Base-by-base conservation (phyloP, 192 early-diverging fungal species). In the Helicostylum pulchrum region DNA sequence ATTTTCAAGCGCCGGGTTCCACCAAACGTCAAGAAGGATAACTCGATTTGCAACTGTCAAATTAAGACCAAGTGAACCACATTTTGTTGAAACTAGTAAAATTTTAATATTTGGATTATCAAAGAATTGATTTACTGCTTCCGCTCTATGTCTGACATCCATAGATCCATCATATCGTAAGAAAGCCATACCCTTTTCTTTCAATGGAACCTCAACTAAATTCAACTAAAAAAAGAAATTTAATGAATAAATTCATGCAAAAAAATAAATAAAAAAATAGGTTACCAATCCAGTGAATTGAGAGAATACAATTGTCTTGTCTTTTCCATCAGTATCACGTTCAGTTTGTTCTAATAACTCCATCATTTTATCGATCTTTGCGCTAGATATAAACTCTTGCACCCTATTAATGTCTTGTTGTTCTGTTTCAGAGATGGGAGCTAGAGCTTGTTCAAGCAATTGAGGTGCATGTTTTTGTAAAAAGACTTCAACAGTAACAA, bases 61-160 rank as follows among this genome's bases (percentile, higher is more conserved):
- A 61, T 94, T 94, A 19, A 92, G 72, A 9, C 89, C 93, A 52
- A 90, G 67, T 0, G 82, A 82, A 7, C 88, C 91, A 46, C 87
- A 89, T 57, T 86, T 87, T 23, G 85, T 75, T 54, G 87, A 87
- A 32, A 90, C 77, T 7, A 93, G 70, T 62, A 93, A 68, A 0
- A 91, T 50, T 2, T 59, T 64, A 14, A 63, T 63, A 0, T 53
- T 49, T 2, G 78, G 71, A 42, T 85, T 74, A 12, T 67, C 61
- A 8, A 30, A 60, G 48, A 88, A 79, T n/a, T 52, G 54, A 1
- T 53, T 54, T 0, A 88, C 48, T 0, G 73, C 70, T 15, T 78
- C 61, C 7, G 78, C 71, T 14, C 83, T 76, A 12, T 58, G 31
- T 6, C 49, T n/a, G 4, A 71, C 49, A 5, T 19, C 65, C 76